Evolutionary conservation across 805 yeast species (phyloP).

Genomic region (Nadsonia fulvescens): DNA sequence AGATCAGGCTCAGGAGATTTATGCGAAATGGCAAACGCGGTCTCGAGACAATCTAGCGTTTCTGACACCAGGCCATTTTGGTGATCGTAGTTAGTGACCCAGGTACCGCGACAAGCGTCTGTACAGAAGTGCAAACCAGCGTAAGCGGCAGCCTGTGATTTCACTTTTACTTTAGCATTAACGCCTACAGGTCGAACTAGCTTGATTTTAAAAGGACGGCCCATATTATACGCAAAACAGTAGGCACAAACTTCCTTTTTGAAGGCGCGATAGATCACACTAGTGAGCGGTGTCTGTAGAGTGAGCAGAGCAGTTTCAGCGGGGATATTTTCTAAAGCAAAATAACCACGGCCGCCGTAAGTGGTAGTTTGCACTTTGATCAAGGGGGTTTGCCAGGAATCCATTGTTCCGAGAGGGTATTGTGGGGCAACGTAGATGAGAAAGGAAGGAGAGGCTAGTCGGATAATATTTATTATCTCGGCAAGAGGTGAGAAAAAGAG

Average conservation of each 20-base stretch:
- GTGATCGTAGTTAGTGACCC: slow-evolving; percentile 20
- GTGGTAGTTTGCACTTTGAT: too few species aligned
- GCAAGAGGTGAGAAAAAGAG: too few species aligned
- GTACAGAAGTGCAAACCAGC: slow-evolving; percentile 39
- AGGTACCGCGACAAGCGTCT: slow-evolving; percentile 24
- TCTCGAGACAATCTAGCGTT: slow-evolving; percentile 23
- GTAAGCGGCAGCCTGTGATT: slow-evolving; percentile 13
- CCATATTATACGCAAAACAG: slow-evolving; percentile 33
- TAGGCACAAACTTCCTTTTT: slow-evolving; percentile 43
- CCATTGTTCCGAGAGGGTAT: too few species aligned
- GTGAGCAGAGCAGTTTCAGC: slow-evolving; percentile 24
- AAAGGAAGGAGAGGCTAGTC: too few species aligned
- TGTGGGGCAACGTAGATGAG: too few species aligned
- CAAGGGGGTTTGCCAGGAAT: too few species aligned
- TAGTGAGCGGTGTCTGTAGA: slow-evolving; percentile 27
- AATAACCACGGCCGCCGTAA: slow-evolving; percentile 49
- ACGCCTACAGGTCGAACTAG: too few species aligned
- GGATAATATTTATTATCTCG: too few species aligned
- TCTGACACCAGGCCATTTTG: slow-evolving; percentile 21
- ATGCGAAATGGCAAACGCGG: too few species aligned
- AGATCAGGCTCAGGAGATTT: too few species aligned
- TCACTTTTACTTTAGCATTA: slow-evolving; percentile 6
- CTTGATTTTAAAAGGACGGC: slow-evolving; percentile 28
- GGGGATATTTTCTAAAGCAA: slow-evolving; percentile 25
- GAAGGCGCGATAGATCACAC: slow-evolving; percentile 32